These are phyloP conservation scores for Solanum gracilifrons DNA, from an alignment of 257 asterid genomes.

Conservation along the genomic window DNA sequence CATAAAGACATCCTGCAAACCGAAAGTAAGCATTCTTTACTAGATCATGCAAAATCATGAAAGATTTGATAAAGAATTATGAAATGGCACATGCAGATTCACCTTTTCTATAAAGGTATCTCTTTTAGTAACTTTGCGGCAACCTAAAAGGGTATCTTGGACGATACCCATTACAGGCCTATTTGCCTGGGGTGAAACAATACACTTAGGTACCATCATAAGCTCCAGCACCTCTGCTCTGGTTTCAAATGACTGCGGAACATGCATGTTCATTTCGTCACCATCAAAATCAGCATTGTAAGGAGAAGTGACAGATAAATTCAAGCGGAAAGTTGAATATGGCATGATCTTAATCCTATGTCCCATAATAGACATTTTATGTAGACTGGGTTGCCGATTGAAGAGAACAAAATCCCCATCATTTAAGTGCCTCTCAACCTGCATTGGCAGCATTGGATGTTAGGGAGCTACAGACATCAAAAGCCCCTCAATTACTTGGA, in stretches of 20 bases:
- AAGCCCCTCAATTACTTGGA: background rate
- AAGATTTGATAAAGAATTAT: background rate
- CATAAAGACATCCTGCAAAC: conserved; percentile 89
- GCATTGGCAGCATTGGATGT: conserved; percentile 15
- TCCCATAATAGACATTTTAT: conserved; percentile 99
- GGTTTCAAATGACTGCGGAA: conserved; percentile 99
- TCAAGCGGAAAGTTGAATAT: conserved; percentile 91
- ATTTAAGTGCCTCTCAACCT: conserved; percentile 98
- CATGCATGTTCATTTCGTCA: conserved; percentile 99
- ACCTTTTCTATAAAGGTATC: conserved; percentile 98
- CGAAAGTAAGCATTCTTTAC: background rate
- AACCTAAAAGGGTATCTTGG: conserved; percentile 94
- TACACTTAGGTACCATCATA: conserved; percentile 98
- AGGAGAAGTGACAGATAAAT: conserved; percentile 94
- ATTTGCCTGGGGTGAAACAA: conserved; percentile 94
- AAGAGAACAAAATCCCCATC: conserved; percentile 97
- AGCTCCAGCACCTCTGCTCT: conserved; percentile 96
- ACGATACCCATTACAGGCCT: conserved; percentile 99
- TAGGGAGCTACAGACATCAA: background rate
- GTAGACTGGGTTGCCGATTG: conserved; percentile 98
- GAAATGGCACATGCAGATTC: background rate
- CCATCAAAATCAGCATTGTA: conserved; percentile 99
- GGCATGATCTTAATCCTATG: conserved; percentile 99
- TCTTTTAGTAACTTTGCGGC: conserved; percentile 91
- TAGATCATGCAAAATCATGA: background rate